Base-by-base conservation (phyloP, 208 protist species). In the Herpetomonas samuelpessoai region DNA sequence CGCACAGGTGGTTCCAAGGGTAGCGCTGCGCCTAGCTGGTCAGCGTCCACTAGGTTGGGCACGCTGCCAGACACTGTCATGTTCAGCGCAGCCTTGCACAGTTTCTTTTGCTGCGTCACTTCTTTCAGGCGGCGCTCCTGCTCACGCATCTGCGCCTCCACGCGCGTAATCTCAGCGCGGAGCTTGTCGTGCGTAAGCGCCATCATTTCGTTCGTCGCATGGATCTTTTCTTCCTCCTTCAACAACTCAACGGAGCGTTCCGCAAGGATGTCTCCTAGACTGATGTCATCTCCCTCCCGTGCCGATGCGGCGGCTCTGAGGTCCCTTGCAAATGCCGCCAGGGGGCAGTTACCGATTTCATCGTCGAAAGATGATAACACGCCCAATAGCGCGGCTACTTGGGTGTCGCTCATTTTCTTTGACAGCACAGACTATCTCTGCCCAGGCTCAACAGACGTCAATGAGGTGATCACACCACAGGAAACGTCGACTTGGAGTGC, bases 71-170 rank as follows among this genome's bases (percentile, higher is more conserved):
- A 65, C 9, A 91, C 71, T 18, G 90, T 65, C 28, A 86, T 67
- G 55, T 91, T 92, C 41, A 96, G 71, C 9, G 83, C 86, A 3
- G 81, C 58, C 49, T 80, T 90, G 65, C 84, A 93, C 35, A 93
- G 59, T 24, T 74, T 74, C 57, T 90, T 88, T 61, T 91, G 82
- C 53, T 92, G 73, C 50, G 65, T 55, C 16, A 90, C 75, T 31
- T 87, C 78, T 35, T 71, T 29, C 47, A 83, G 52, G 22, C 79
- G 81, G 6, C 68, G 57, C 66, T 87, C 76, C 39, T 86, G 76
- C 24, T 81, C 67, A 9, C 73, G 70, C 60, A 93, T 74, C 57
- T 92, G 86, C 60, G 85, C 81, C 71, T 96, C 86, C 18, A 92
- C 76, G 22, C 89, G 81, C 26, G 73, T 66, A 41, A 93, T 47